A percentile compares a stretch with the other conserved stretches of the same genome.
These are phyloP conservation scores for Catunica adiposa DNA, from an alignment of 2,329 filamentous ascomycete species.

Conservation along the genomic window DNA sequence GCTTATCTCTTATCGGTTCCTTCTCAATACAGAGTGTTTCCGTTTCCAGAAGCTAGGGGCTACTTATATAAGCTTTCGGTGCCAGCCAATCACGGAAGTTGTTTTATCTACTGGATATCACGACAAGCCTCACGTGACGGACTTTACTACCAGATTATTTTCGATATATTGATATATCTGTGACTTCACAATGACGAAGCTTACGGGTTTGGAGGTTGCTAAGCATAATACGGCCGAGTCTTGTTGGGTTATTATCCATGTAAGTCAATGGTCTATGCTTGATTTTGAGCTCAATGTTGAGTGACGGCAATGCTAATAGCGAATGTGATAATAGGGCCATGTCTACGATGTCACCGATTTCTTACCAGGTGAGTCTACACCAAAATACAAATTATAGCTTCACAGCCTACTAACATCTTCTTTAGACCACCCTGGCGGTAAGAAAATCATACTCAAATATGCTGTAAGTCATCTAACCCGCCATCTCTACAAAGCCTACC, in stretches of 20 bases:
- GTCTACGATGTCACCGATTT: constrained; percentile 86
- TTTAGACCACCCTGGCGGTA: constrained; percentile 69
- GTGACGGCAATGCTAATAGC: neutral
- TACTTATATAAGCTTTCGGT: neutral
- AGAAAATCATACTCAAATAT: constrained; percentile 92
- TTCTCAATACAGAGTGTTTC: neutral
- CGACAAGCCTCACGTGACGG: neutral
- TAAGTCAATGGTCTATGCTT: constrained; percentile 21
- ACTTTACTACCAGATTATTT: neutral
- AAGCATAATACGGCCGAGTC: constrained; percentile 68
- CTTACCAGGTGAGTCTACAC: constrained; percentile 45
- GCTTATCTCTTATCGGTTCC: neutral
- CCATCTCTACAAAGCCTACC: neutral
- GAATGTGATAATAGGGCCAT: constrained; percentile 37
- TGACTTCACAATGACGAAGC: constrained; percentile 22
- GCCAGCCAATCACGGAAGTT: neutral
- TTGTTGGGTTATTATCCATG: constrained; percentile 85
- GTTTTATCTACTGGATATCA: neutral
- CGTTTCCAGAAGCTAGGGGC: neutral
- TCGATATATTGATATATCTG: neutral
- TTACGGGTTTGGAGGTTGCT: constrained; percentile 37
- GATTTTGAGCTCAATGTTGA: neutral
- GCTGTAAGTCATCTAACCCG: constrained; percentile 33
- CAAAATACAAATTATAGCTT: neutral
- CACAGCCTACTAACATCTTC: neutral